Conservation (phyloP, 2,329 filamentous ascomycete genomes). For the Fonsecaea erecta region DNA sequence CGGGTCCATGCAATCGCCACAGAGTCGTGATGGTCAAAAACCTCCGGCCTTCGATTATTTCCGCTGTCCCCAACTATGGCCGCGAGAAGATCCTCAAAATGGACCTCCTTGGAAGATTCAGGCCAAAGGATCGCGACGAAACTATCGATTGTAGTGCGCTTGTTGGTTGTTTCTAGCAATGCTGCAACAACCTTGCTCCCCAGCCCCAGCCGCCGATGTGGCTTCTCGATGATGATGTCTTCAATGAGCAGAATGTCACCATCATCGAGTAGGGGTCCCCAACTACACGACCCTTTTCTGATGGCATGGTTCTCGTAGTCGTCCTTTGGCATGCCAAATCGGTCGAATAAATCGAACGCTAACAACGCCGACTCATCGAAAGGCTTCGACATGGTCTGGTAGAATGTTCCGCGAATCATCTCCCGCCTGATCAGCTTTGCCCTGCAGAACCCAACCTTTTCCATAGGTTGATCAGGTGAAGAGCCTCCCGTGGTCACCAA, state of each 20-base stretch:
- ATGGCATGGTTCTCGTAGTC: constrained; percentile 41
- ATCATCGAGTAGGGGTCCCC: constrained; percentile 38
- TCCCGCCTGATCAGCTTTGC: constrained; percentile 10
- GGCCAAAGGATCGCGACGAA: constrained; percentile 16
- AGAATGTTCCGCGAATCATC: not conserved
- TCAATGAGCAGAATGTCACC: constrained; percentile 41
- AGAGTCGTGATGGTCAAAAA: constrained; percentile 17
- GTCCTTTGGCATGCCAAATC: constrained; percentile 44
- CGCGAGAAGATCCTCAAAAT: constrained; percentile 9
- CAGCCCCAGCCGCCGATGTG: constrained; percentile 40
- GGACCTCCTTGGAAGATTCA: not conserved
- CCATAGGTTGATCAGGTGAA: not conserved
- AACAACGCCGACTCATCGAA: constrained; percentile 40
- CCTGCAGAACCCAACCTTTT: constrained; percentile 1
- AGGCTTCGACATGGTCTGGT: constrained; percentile 15
- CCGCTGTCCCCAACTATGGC: not conserved
- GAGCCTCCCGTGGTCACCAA: not conserved
- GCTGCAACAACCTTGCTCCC: constrained; percentile 40
- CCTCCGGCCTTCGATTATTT: constrained; percentile 1
- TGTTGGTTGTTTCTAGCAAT: constrained; percentile 36
- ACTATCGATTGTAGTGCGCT: not conserved
- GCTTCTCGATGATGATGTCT: constrained; percentile 34
- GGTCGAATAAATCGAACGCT: constrained; percentile 46
- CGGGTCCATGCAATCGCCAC: constrained; percentile 38
- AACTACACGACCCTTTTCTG: constrained; percentile 39